Conservation (phyloP, 2,329 filamentous ascomycete species). For the Lasiodiplodia theobromae region DNA sequence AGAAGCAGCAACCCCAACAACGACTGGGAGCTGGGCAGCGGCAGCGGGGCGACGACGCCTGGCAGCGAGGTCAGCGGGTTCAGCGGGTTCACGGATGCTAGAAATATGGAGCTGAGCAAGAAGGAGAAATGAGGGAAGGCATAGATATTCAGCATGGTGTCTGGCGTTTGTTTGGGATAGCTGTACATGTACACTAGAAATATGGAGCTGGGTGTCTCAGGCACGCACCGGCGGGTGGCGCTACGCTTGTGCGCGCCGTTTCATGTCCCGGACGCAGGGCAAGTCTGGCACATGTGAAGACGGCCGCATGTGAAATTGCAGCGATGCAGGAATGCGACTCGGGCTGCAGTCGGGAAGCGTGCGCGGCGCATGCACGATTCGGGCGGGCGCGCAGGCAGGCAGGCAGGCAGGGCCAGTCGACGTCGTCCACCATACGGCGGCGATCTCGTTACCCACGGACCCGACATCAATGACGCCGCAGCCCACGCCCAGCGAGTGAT, state of each 20-base stretch:
- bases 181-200: conserved; percentile 7
- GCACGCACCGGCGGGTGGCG: conserved; percentile 4
- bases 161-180: conserved; percentile 24
- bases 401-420: neutral
- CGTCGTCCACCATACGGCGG: neutral
- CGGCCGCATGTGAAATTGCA: neutral
- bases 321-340: neutral
- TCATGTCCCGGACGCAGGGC: conserved; percentile 2
- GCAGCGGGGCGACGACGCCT: conserved; percentile 36
- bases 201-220: conserved; percentile 22
- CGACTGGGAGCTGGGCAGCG: conserved; percentile 34
- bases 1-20: conserved; percentile 40
- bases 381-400: neutral
- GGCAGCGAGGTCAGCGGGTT: conserved; percentile 34
- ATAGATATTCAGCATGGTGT: conserved; percentile 26
- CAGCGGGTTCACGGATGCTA: conserved; percentile 25
- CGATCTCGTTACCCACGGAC: conserved; percentile 9
- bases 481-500: conserved; percentile 18
- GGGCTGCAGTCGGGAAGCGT: conserved; percentile 12
- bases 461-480: conserved; percentile 25
- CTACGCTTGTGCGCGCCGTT: conserved; percentile 8
- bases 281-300: conserved; percentile 14
- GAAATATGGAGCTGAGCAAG: too few relatives aligned
- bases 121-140: conserved; percentile 18
- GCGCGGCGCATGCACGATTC: conserved; percentile 17